Evolutionary conservation across 495 filamentous ascomycete genomes (phyloP).

Genomic region (Darksidea phi): DNA sequence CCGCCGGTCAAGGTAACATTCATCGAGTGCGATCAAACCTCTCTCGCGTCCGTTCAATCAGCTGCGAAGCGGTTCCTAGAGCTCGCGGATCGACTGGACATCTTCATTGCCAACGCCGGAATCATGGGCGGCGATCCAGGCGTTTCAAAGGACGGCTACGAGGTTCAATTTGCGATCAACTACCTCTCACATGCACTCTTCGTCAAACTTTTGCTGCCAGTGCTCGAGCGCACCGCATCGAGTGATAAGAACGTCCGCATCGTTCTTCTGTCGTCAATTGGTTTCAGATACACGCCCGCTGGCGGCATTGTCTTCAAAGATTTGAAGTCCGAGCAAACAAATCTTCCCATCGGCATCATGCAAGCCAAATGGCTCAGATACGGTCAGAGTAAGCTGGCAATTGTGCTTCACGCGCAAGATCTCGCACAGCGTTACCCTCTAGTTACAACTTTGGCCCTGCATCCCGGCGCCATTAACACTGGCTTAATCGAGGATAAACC

Average conservation of each 20-base stretch:
- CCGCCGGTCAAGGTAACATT: background rate
- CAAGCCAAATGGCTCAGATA: constrained; percentile 51
- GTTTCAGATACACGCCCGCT: background rate
- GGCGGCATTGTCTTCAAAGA: background rate
- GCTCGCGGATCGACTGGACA: background rate
- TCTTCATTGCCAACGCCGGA: constrained; percentile 28
- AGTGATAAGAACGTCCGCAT: background rate
- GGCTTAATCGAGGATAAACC: constrained; percentile 41
- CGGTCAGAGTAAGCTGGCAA: constrained; percentile 66
- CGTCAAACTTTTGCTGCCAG: constrained; percentile 11
- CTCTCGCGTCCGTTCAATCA: constrained; percentile 8
- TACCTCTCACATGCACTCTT: constrained; percentile 20
- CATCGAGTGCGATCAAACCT: constrained; percentile 16
- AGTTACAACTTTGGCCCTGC: constrained; percentile 57
- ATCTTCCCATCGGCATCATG: background rate
- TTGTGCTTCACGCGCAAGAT: constrained; percentile 61
- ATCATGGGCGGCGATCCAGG: constrained; percentile 9
- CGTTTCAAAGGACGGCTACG: constrained; percentile 20
- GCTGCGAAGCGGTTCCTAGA: background rate
- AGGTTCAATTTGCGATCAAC: constrained; percentile 25
- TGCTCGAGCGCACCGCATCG: background rate
- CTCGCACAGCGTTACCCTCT: constrained; percentile 58
- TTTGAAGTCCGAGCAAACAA: background rate
- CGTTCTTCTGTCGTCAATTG: background rate
- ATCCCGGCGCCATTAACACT: constrained; percentile 66